Evolutionary conservation across 352 stramenopile species (phyloP), one percentile per base, ranked within the genome.

Genomic region (Phytophthora lateralis): DNA sequence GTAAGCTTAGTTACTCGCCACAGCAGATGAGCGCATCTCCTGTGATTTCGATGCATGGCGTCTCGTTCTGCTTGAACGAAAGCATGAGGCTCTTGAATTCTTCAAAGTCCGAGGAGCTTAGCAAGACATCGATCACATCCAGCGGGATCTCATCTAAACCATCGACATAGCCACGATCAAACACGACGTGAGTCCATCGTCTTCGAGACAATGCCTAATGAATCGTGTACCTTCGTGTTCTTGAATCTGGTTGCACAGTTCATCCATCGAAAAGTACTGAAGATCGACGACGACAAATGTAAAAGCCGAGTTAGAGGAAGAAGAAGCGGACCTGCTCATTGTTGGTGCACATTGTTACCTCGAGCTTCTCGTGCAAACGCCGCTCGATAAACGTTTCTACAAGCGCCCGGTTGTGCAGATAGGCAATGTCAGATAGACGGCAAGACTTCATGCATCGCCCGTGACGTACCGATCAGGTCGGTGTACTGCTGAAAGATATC

Each of bases 71-170:
- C 64, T 93, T 95, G 67, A 87, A 93, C 21, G 82, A 93, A 15
- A 95, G 68, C 84, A 95, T 93, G 21, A 95, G 78, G 38, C 62
- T 85, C 73, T 93, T 93, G 66, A 95, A 95, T 49, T 95, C 86
- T 60, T 95, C 86, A 73, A 95, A 95, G 53, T 92, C 80, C 14
- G 80, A 89, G 66, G 76, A 91, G 63, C 84, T 93, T 60, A 91
- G 57, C 17, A 95, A 63, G 18, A 93, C 78, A 58, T 93, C 86
- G 53, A 91, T 87, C 27, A 93, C 85, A 57, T 92, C 86, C 6
- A 82, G 54, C 2, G 82, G 75, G 48, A 95, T 92, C 45, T 93
- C 81, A 26, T 93, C 85, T 87, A 15, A 15, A 8, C 35, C 29
- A 17, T 15, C 27, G 8, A 32, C 27, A 32, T 32, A 32, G 5